Percentiles rank a stretch among this genome's conserved stretches.
phyloP scores from a whole-genome alignment of 2,329 filamentous ascomycete species.

The Hymenoscyphus fructigenus region DNA sequence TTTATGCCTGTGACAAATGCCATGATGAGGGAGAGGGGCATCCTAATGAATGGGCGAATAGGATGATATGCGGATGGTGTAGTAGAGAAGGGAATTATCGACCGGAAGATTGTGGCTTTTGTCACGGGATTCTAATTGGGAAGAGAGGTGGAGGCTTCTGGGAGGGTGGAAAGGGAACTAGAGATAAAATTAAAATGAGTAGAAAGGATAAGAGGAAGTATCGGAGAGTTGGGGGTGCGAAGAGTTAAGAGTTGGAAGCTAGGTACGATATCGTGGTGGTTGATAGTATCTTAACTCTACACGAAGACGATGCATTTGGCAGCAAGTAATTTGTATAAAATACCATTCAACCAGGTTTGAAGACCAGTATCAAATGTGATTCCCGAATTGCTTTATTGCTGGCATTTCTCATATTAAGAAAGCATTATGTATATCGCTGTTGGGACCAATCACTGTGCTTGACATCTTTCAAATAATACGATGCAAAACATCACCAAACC shows the following conservation, averaged over 20 bases:
- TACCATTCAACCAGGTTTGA: background rate
- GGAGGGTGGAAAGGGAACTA: constrained; percentile 84
- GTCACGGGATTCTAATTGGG: constrained; percentile 67
- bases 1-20: constrained; percentile 67
- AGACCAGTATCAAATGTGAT: background rate
- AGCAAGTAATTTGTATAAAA: background rate
- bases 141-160: constrained; percentile 70
- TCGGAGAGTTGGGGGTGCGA: constrained; percentile 52
- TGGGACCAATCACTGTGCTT: background rate
- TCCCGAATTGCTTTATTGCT: background rate
- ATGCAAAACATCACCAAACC: background rate
- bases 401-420: background rate
- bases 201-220: constrained; percentile 75
- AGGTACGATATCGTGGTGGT: background rate
- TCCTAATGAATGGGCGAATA: constrained; percentile 75
- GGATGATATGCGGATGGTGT: constrained; percentile 81
- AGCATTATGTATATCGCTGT: background rate
- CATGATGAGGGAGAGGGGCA: constrained; percentile 73
- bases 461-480: background rate
- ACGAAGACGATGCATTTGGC: background rate
- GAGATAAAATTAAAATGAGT: constrained; percentile 69
- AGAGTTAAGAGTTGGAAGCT: constrained; percentile 3
- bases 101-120: constrained; percentile 73
- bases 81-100: constrained; percentile 79
- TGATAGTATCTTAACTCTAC: background rate